Base-by-base conservation (phyloP, 371 early-diverging fungal genomes). In the Mortierella sp. region DNA sequence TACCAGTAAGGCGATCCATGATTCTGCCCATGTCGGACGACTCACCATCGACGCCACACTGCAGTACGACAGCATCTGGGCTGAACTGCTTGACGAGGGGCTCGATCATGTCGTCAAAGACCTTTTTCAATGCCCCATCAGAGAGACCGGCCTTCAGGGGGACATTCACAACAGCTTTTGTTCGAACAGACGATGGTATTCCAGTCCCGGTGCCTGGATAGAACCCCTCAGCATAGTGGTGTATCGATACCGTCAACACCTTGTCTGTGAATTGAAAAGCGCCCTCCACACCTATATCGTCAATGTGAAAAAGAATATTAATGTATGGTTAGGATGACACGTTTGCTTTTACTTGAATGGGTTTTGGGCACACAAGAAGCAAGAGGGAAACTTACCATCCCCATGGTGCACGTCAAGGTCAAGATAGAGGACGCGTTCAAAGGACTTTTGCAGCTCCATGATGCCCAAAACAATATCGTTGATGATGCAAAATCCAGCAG, bases 331-430 rank as follows among this genome's bases (percentile, higher is more conserved):
- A 68, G 24, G 37, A 31, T 0, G 19, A 47, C 31, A 16, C 31
- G 34, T 1, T 31, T 39, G 2, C 39, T 7, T 44, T 22, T 65
- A 24, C 44, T 52, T 44, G 14, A 67, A 48, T n/a, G 22, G 48
- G 7, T 4, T 22, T 48, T 16, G 22, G 4, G n/a, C 6, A n/a
- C 4, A n/a, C 6, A n/a, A n/a, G n/a, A n/a, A n/a, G 48, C 7
- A 2, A 19, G n/a, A 4, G 4, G n/a, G n/a, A 19, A n/a, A 22
- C 67, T 24, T 77, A 85, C 97, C 98, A 80, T 97, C 97, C n/a
- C 97, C 97, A 81, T 97, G 98, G 86, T 98, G 98, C 19, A 96
- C 89, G 84, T 97, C 98, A 24, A 97, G 87, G 80, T 98, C 98
- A 24, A 98, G 90, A 85, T 98, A 97, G 74, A 98, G 87, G 6